Base-by-base conservation (phyloP, 345 rosid species). In the Rhizophora apiculata region DNA sequence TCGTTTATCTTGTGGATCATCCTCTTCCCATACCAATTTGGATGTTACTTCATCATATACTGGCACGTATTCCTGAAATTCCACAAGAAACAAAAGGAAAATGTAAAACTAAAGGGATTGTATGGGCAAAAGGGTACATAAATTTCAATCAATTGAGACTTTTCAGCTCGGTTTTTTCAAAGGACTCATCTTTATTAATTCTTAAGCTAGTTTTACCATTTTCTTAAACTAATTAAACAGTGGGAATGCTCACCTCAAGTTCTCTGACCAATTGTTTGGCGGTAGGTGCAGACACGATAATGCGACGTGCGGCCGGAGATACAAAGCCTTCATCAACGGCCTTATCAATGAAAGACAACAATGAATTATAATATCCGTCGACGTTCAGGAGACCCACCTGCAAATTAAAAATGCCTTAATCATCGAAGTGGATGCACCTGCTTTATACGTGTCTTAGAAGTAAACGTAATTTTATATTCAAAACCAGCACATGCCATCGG, bases 361-460 rank as follows among this genome's bases (percentile, higher is more conserved):
- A 78, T 6, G 98, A 94, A 75, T 91, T 89, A 75, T 89, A 94
- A 79, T 75, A 94, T 19, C 97, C 98, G 81, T 94, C 95, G 30
- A 94, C 97, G 77, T 94, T 94, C 84, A 94, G 80, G n/a, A 94
- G 89, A 46, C 98, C 97, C 77, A 94, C 98, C 98, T 94, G 78
- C 78, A 74, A 49, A 54, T 22, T 10, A 10, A 24, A 43, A 13
- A 43, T 43, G 30, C 22, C 13, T 22, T 32, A 67, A 49, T 73
- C 59, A 74, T 51, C 61, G 20, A 68, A 48, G 60, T 55, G 53
- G 18, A 39, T 49, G 36, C 48, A 30, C 32, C 62, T 19, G 48
- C 63, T 51, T 48, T 57, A 2, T 13, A 11, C 49, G 49, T 43
- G 18, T 20, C 18, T 20, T 21, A 32, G 34, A 37, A 36, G 21